Base-by-base conservation (phyloP, 1,284 basidiomycete species). In the Mrakiaceae sp. region DNA sequence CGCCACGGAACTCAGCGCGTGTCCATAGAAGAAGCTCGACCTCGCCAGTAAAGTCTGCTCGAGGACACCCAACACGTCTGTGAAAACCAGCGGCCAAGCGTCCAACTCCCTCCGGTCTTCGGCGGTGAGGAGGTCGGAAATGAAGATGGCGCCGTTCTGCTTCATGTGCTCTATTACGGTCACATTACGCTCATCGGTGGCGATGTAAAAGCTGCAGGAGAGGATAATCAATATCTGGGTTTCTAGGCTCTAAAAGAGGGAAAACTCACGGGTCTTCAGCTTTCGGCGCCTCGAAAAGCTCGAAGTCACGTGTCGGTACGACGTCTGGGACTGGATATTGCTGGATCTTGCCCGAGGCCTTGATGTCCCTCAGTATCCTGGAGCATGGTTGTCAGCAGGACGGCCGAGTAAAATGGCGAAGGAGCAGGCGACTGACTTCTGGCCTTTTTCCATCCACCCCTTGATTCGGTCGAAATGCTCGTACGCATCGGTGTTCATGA, bases 151-250 rank as follows among this genome's bases (percentile, higher is more conserved):
- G 40, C 78, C 77, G 44, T 74, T 70, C 0, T 72, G 69, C 39
- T 72, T 69, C 42, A 80, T 71, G 66, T 76, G 75, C 4, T 71
- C 46, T 12, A 81, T 70, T 7, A 74, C 74, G 0, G 69, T 68
- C 0, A 72, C 69, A 62, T 76, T 72, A 16, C 78, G 75, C 64
- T 81, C 81, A 62, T 81, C 81, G 8, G 80, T 81, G 1, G 81
- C 80, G 16, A 81, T 72, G 69, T 78, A 81, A 68, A 77, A 81
- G 40, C 78, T 80, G 44, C 49, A 44, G 16, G 42, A 8, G 3
- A 3, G 14, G 50, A 48, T 5, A 1, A 16, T 55, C 54, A 55
- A 42, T 42, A 42, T 14, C 9, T 8, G n/a, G 8, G 11, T 5
- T 3, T 3, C 7, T 43, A 42, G 54, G 27, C 12, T 3, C 2